Evolutionary conservation across 2,329 filamentous ascomycete species (phyloP).

Genomic region (Penicillium crustosum): DNA sequence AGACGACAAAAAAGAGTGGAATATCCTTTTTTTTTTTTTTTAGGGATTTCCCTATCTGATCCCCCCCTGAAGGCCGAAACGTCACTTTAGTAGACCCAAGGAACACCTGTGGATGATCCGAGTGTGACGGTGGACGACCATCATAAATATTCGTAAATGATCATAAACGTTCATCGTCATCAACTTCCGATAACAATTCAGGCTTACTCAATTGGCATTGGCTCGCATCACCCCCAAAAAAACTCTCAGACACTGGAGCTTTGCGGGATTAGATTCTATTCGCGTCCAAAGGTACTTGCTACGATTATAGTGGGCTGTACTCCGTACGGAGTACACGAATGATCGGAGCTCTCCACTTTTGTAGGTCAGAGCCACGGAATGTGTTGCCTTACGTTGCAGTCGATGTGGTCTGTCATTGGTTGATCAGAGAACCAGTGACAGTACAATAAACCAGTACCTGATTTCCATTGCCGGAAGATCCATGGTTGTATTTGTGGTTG

Average conservation of each 20-base stretch:
- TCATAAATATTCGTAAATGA: slow-evolving; percentile 1
- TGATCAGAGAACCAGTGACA: background rate
- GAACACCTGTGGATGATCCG: slow-evolving; percentile 4
- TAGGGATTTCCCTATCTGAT: slow-evolving; percentile 4
- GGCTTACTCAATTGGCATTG: background rate
- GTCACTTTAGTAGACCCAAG: slow-evolving; percentile 10
- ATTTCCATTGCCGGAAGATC: slow-evolving; percentile 2
- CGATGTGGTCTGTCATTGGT: slow-evolving; percentile 24
- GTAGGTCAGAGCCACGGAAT: slow-evolving; percentile 27
- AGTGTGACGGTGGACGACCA: slow-evolving; percentile 8
- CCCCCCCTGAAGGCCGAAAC: slow-evolving; percentile 7
- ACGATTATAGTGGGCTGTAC: background rate
- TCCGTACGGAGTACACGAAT: slow-evolving; percentile 19
- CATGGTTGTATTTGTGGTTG: background rate
- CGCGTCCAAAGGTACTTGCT: background rate
- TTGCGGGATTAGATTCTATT: slow-evolving; percentile 6
- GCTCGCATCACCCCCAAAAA: background rate
- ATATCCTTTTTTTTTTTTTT: background rate
- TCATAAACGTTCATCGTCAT: background rate
- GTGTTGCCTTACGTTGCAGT: slow-evolving; percentile 28
- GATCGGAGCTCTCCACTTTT: slow-evolving; percentile 26
- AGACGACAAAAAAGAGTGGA: background rate
- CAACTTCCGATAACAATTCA: background rate
- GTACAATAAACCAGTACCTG: slow-evolving; percentile 4
- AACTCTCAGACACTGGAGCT: background rate